Percentiles rank a stretch among this genome's conserved stretches.
phyloP scores from a whole-genome alignment of 2,329 filamentous ascomycete species.

The Penicillium thymicola region DNA sequence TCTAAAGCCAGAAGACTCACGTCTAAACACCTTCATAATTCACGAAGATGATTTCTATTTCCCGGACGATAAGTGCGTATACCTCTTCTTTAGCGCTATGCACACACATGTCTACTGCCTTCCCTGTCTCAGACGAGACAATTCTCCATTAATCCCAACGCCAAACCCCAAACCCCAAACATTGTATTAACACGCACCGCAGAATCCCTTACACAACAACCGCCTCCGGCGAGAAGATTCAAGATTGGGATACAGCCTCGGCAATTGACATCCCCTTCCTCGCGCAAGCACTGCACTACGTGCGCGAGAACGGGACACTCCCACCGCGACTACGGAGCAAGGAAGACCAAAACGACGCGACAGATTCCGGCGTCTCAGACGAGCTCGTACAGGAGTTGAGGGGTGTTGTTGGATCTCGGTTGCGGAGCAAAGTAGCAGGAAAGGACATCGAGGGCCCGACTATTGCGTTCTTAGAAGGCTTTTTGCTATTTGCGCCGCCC shows the following conservation, averaged over 20 bases:
- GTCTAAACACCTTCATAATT: slow-evolving; percentile 62
- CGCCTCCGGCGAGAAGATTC: slow-evolving; percentile 54
- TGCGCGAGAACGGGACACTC: slow-evolving; percentile 60
- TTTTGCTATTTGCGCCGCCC: slow-evolving; percentile 69
- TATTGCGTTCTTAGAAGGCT: slow-evolving; percentile 80
- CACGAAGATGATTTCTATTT: slow-evolving; percentile 97
- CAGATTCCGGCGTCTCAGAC: slow-evolving; percentile 40
- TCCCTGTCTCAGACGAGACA: neutral
- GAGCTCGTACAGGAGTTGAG: slow-evolving; percentile 25
- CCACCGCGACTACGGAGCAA: slow-evolving; percentile 53
- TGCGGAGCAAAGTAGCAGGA: neutral
- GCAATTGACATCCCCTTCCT: slow-evolving; percentile 71
- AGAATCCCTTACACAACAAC: slow-evolving; percentile 49
- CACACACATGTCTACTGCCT: neutral
- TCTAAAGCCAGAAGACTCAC: neutral
- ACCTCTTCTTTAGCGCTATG: neutral
- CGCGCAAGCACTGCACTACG: slow-evolving; percentile 63
- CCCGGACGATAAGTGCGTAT: slow-evolving; percentile 65
- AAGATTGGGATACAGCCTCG: slow-evolving; percentile 90
- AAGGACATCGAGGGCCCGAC: slow-evolving; percentile 21
- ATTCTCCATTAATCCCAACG: neutral
- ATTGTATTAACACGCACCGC: neutral
- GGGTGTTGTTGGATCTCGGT: slow-evolving; percentile 13
- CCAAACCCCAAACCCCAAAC: neutral
- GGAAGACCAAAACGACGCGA: slow-evolving; percentile 57